Evolutionary conservation across 805 yeast species (phyloP).

Genomic region (Cyberlindnera suaveolens): DNA sequence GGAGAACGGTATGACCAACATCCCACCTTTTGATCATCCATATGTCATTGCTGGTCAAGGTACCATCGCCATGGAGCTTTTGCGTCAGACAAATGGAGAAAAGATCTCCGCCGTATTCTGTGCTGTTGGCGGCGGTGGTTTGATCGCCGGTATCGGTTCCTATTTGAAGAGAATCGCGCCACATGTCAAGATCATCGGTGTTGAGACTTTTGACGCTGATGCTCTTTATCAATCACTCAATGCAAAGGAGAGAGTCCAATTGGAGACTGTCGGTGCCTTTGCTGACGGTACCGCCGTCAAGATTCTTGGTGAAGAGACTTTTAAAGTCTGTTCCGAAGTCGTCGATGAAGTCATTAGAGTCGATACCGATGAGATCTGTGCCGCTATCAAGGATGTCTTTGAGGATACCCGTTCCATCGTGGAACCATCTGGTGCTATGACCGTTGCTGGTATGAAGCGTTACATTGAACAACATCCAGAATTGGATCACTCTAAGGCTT

Average conservation of each 20-base stretch:
- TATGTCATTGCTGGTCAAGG: constrained; percentile 99
- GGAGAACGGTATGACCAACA: constrained; percentile 72
- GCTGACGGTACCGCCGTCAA: constrained; percentile 99
- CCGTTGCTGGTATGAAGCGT: constrained; percentile 91
- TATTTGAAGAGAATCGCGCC: constrained; percentile 95
- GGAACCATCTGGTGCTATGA: constrained; percentile 96
- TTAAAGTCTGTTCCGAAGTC: constrained; percentile 64
- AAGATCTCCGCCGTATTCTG: constrained; percentile 82
- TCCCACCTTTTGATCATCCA: constrained; percentile 99
- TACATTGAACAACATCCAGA: constrained; percentile 67
- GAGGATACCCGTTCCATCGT: constrained; percentile 91
- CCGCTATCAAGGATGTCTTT: constrained; percentile 94
- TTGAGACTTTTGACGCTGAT: constrained; percentile 93
- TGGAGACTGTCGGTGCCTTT: constrained; percentile 83
- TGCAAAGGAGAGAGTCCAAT: constrained; percentile 44
- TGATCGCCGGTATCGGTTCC: constrained; percentile 84
- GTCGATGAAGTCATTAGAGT: constrained; percentile 90
- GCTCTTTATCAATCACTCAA: constrained; percentile 75
- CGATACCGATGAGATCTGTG: constrained; percentile 89
- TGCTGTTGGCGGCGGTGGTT: constrained; percentile 97
- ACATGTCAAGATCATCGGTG: constrained; percentile 93
- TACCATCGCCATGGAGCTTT: constrained; percentile 87
- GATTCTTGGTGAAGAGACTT: constrained; percentile 84
- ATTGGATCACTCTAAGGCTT: constrained; percentile 58
- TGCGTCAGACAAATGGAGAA: constrained; percentile 77